Conservation (phyloP, 352 stramenopile species). For the Albugo candida region DNA sequence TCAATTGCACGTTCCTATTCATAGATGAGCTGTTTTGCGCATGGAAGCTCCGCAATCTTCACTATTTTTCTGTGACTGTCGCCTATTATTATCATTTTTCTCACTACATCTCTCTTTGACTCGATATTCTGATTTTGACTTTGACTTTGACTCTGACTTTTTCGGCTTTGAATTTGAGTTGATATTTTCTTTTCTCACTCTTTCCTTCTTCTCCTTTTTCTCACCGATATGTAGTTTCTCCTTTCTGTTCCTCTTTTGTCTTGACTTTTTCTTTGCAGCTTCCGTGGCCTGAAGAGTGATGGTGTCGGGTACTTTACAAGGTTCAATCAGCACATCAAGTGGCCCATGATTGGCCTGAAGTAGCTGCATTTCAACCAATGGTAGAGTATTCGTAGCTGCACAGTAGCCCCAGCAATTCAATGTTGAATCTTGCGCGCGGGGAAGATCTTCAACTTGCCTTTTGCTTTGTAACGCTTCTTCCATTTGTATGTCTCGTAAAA, state of each 20-base stretch:
- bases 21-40: no score
- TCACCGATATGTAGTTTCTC: neutral
- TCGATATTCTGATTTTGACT: neutral
- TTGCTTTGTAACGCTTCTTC: slow-evolving; percentile 25
- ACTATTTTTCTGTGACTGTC: no score
- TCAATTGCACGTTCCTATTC: no score
- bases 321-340: slow-evolving; percentile 18
- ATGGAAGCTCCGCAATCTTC: no score
- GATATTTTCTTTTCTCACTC: neutral
- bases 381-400: slow-evolving; percentile 21
- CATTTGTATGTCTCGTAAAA: slow-evolving; percentile 18
- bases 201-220: neutral
- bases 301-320: neutral
- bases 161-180: neutral
- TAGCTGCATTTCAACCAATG: slow-evolving; percentile 38
- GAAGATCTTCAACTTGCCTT: slow-evolving; percentile 15
- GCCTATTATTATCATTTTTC: no score
- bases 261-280: neutral
- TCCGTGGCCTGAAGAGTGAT: neutral
- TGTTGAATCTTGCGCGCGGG: slow-evolving; percentile 18
- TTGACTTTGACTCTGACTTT: neutral
- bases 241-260: neutral
- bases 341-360: slow-evolving; percentile 40
- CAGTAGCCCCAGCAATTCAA: slow-evolving; percentile 54
- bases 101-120: neutral